Conservation (phyloP, 75 land plant species). For the Azolla pinnata region DNA sequence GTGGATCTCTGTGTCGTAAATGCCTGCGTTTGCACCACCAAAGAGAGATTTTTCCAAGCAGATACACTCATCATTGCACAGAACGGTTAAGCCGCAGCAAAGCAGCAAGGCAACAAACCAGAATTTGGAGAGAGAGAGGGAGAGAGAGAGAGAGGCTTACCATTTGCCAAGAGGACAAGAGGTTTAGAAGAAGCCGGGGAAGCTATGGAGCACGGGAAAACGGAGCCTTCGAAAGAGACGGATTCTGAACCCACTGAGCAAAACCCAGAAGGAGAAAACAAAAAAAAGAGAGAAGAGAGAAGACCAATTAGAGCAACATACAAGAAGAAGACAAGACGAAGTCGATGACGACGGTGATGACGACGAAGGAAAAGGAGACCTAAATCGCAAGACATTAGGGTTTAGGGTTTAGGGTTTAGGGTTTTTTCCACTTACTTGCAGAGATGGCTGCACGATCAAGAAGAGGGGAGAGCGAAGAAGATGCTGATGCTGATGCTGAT, state of each 20-base stretch:
- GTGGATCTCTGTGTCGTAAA: slow-evolving; percentile 88
- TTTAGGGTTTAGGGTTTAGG: too few relatives aligned
- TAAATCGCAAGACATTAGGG: too few relatives aligned
- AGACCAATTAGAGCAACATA: too few relatives aligned
- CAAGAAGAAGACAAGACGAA: too few relatives aligned
- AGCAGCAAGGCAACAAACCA: background rate
- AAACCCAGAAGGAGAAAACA: too few relatives aligned
- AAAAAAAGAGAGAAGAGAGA: background rate
- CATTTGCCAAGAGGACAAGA: slow-evolving; percentile 54
- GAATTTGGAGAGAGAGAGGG: background rate
- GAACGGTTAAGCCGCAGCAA: background rate
- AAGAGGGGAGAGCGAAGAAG: too few relatives aligned
- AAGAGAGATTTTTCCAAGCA: background rate
- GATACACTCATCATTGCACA: background rate
- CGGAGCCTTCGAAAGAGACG: slow-evolving; percentile 54
- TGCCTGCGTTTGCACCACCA: slow-evolving; percentile 38
- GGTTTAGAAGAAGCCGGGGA: slow-evolving; percentile 24
- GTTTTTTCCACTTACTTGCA: too few relatives aligned
- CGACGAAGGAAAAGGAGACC: too few relatives aligned
- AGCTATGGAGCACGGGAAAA: slow-evolving; percentile 37
- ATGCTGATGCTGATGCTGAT: too few relatives aligned
- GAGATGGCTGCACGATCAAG: too few relatives aligned
- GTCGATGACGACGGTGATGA: too few relatives aligned
- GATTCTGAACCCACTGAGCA: slow-evolving; percentile 55
- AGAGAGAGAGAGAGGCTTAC: slow-evolving; percentile 16